Conservation (phyloP, 1,284 basidiomycete species). For the Albatrellus sp. region DNA sequence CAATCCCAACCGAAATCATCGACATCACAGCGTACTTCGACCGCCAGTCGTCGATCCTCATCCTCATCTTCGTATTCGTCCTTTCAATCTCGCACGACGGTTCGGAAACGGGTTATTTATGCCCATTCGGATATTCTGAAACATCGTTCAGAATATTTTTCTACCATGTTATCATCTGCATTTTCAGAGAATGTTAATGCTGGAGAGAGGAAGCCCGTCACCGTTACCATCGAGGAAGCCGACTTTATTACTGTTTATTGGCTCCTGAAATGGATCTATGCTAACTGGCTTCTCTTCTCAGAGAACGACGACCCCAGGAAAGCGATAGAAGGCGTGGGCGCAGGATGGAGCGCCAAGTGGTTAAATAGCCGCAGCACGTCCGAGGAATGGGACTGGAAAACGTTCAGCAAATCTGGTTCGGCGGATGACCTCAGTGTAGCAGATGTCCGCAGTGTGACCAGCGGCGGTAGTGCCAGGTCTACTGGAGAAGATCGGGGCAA, state of each 20-base stretch:
- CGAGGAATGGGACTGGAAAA: conserved; percentile 62
- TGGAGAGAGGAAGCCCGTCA: conserved; percentile 48
- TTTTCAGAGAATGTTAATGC: conserved; percentile 45
- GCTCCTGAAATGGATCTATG: conserved; percentile 74
- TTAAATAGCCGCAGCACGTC: conserved; percentile 28
- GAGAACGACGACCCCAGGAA: conserved; percentile 53
- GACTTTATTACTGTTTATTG: conserved; percentile 77
- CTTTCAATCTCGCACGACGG: conserved; percentile 31
- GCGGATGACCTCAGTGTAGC: conserved; percentile 23
- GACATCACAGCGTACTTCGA: conserved; percentile 13
- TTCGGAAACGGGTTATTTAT: conserved; percentile 62
- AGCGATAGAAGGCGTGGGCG: conserved; percentile 48
- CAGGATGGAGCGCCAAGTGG: conserved; percentile 52
- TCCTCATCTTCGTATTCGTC: conserved; percentile 30
- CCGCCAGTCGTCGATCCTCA: conserved; percentile 17
- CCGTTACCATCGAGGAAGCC: conserved; percentile 68
- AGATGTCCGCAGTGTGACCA: conserved; percentile 37
- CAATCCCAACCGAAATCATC: conserved; percentile 11
- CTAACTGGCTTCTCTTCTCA: conserved; percentile 58
- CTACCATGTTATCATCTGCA: conserved; percentile 63
- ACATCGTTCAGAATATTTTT: conserved; percentile 69
- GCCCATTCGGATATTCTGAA: conserved; percentile 71
- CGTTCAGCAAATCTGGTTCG: conserved; percentile 31
- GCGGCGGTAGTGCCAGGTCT: conserved; percentile 33
- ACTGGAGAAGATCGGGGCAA: conserved; percentile 11